A percentile compares a stretch with the other conserved stretches of the same genome.
Conservation (phyloP, 768 basidiomycete genomes). For the Mrakia blollopis region DNA sequence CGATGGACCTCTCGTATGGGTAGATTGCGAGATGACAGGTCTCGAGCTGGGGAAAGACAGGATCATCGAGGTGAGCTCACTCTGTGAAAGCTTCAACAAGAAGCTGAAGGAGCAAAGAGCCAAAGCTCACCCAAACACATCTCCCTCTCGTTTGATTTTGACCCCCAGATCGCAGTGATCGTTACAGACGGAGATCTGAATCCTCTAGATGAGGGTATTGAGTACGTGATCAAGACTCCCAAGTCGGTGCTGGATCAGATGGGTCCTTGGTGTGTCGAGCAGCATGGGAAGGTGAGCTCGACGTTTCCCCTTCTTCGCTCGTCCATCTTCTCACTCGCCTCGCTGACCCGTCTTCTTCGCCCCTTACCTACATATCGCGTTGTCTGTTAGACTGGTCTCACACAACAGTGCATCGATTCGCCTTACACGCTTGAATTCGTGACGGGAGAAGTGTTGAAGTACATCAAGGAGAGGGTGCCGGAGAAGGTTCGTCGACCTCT, state of each 20-base stretch:
- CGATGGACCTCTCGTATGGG: constrained; percentile 30
- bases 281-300: constrained; percentile 54
- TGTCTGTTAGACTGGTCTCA: constrained; percentile 64
- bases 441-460: constrained; percentile 58
- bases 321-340: background rate
- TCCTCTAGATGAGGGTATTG: constrained; percentile 71
- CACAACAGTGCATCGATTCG: constrained; percentile 69
- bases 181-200: constrained; percentile 82
- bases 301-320: constrained; percentile 42
- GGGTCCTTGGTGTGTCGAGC: constrained; percentile 79
- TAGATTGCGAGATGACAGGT: constrained; percentile 34
- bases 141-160: background rate
- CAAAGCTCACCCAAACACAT: background rate
- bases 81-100: background rate
- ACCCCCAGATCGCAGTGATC: constrained; percentile 65
- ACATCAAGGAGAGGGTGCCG: constrained; percentile 84
- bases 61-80: constrained; percentile 27
- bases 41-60: constrained; percentile 26
- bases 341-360: background rate
- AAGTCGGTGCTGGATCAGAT: constrained; percentile 74
- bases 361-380: no score
- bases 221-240: constrained; percentile 68
- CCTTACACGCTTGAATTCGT: constrained; percentile 61
- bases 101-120: no score
- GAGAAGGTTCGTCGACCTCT: background rate